These are phyloP conservation scores for Bryum argenteum DNA, from an alignment of 225 moss, liverwort and hornwort species.

Conservation along the genomic window DNA sequence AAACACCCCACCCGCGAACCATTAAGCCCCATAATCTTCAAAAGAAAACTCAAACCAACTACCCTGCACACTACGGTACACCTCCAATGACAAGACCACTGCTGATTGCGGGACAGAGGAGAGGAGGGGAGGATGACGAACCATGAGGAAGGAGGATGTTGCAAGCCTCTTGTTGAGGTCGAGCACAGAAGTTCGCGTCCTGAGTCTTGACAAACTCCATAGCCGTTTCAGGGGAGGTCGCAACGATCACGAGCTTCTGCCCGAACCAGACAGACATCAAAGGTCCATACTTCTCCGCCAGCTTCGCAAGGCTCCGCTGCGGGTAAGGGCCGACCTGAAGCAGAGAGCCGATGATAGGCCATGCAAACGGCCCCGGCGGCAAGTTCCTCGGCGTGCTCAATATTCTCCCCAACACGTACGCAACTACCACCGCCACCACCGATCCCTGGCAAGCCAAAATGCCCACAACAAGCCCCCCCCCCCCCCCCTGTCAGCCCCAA, in stretches of 20 bases:
- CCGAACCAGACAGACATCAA: conserved; percentile 45
- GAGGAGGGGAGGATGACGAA: too few species aligned
- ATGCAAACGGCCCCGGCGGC: conserved; percentile 39
- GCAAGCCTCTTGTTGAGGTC: conserved; percentile 28
- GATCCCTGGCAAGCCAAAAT: conserved; percentile 22
- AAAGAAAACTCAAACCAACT: too few species aligned
- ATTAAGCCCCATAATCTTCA: too few species aligned
- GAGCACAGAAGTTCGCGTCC: conserved; percentile 44
- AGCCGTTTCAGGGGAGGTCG: conserved; percentile 45
- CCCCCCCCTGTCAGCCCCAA: background rate
- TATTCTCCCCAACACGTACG: conserved; percentile 29
- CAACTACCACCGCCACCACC: conserved; percentile 21
- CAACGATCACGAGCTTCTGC: conserved; percentile 36
- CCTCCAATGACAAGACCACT: too few species aligned
- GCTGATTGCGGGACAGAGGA: too few species aligned
- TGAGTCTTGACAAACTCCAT: conserved; percentile 45
- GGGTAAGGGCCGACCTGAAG: conserved; percentile 34
- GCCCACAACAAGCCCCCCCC: background rate
- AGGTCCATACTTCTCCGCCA: conserved; percentile 39
- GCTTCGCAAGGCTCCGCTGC: conserved; percentile 27
- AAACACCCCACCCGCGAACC: conserved; percentile 1
- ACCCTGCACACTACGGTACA: too few species aligned
- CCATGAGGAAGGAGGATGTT: conserved; percentile 35
- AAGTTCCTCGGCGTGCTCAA: conserved; percentile 31
- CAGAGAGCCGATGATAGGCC: conserved; percentile 40